A percentile compares a stretch with the other conserved stretches of the same genome.
These are phyloP conservation scores for Colletotrichum sp. DNA, from an alignment of 2,329 filamentous ascomycete species.

Conservation along the genomic window DNA sequence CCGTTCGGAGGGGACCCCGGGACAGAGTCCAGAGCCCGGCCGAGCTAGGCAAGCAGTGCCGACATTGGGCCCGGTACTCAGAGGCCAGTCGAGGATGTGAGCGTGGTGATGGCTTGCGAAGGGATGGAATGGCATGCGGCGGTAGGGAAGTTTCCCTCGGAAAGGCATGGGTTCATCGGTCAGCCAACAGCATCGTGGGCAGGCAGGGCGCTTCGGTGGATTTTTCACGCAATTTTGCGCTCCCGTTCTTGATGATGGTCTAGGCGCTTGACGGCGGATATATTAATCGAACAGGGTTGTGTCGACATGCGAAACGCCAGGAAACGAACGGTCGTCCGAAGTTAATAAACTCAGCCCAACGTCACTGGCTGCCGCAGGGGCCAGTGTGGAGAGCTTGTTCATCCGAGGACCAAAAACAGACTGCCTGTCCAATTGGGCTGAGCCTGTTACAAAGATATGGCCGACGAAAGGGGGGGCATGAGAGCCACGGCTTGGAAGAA, in stretches of 20 bases:
- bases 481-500: background rate
- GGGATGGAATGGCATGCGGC: background rate
- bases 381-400: background rate
- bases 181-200: background rate
- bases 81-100: background rate
- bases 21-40: background rate
- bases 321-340: slow-evolving; percentile 18
- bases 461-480: background rate
- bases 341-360: background rate
- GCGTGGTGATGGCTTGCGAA: background rate
- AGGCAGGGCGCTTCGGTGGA: background rate
- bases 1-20: background rate
- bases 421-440: background rate
- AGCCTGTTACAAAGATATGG: slow-evolving; percentile 4
- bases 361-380: background rate
- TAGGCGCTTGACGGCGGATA: background rate
- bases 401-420: background rate
- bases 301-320: slow-evolving; percentile 2
- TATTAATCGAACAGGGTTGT: background rate
- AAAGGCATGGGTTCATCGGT: background rate
- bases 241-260: background rate
- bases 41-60: background rate
- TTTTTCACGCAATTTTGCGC: background rate
- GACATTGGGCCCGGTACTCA: background rate
- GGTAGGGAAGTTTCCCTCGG: background rate